phyloP scores from a whole-genome alignment of 2,329 filamentous ascomycete genomes.

The Dactylellina parvicollis region DNA sequence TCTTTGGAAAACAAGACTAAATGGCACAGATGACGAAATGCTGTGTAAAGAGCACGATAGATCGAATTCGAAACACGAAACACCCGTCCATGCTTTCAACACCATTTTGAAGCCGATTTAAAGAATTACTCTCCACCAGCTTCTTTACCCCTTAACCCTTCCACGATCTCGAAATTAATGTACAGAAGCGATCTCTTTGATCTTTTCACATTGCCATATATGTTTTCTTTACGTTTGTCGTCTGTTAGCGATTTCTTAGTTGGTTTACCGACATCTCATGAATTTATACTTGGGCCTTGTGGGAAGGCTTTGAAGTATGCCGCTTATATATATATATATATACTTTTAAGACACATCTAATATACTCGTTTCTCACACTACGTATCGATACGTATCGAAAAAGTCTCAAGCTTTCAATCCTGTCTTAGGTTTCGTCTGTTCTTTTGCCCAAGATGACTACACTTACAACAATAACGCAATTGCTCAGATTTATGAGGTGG shows the following conservation, averaged over 20 bases:
- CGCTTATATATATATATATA: conserved; percentile 8
- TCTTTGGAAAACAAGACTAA: too few species aligned
- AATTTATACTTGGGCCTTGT: conserved; percentile 5
- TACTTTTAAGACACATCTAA: conserved; percentile 12
- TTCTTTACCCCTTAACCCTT: neutral
- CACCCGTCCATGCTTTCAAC: too few species aligned
- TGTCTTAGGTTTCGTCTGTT: too few species aligned
- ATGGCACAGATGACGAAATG: too few species aligned
- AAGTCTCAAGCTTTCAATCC: too few species aligned
- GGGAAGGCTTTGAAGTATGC: conserved; percentile 1
- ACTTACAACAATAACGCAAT: too few species aligned
- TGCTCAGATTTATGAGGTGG: too few species aligned
- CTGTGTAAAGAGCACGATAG: too few species aligned
- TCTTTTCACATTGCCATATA: conserved; percentile 5
- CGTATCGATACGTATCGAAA: neutral
- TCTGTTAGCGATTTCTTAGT: conserved; percentile 46
- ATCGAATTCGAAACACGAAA: neutral
- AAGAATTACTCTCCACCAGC: neutral
- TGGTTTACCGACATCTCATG: conserved; percentile 11
- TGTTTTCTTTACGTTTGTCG: conserved; percentile 8
- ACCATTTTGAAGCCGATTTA: neutral
- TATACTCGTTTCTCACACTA: conserved; percentile 8
- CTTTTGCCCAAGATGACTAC: too few species aligned
- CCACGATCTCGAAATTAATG: conserved; percentile 22
- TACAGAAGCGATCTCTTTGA: conserved; percentile 48